phyloP scores from a whole-genome alignment of 2,329 filamentous ascomycete genomes.

The Neophaeococcomyces aloes region DNA sequence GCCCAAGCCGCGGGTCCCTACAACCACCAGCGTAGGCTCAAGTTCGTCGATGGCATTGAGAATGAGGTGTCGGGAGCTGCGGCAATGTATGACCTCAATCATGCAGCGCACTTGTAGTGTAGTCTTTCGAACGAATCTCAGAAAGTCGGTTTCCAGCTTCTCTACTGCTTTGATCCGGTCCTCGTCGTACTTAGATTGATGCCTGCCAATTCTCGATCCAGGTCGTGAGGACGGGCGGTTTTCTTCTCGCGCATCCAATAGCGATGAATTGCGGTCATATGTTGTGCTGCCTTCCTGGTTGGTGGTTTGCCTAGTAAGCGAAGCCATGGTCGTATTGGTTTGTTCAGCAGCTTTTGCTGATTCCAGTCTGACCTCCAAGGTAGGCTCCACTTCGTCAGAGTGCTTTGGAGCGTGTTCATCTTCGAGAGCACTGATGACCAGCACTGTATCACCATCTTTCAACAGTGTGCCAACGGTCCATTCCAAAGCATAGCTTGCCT shows the following conservation, averaged over 20 bases:
- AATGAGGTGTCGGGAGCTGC: slow-evolving; percentile 90
- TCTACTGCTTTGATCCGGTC: slow-evolving; percentile 74
- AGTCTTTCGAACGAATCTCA: slow-evolving; percentile 82
- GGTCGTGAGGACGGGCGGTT: neutral
- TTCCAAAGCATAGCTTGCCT: slow-evolving; percentile 88
- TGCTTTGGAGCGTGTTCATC: slow-evolving; percentile 53
- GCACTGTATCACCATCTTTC: slow-evolving; percentile 83
- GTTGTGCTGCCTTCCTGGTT: slow-evolving; percentile 23
- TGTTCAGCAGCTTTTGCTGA: slow-evolving; percentile 66
- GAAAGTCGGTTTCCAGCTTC: slow-evolving; percentile 70
- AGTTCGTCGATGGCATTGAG: slow-evolving; percentile 94
- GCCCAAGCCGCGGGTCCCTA: slow-evolving; percentile 83
- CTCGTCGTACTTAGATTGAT: slow-evolving; percentile 55
- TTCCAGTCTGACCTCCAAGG: slow-evolving; percentile 51
- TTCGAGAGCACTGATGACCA: slow-evolving; percentile 87
- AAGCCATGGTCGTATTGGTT: slow-evolving; percentile 60
- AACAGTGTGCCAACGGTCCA: slow-evolving; percentile 96
- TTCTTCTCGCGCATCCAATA: neutral
- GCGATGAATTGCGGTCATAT: neutral
- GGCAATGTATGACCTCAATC: slow-evolving; percentile 95
- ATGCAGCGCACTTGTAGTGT: slow-evolving; percentile 84
- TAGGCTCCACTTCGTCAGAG: slow-evolving; percentile 21
- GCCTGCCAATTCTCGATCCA: slow-evolving; percentile 27
- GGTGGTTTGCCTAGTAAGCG: slow-evolving; percentile 41
- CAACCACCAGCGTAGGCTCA: slow-evolving; percentile 81